phyloP scores from a whole-genome alignment of 495 filamentous ascomycete genomes.

The Rostrohypoxylon terebratum region DNA sequence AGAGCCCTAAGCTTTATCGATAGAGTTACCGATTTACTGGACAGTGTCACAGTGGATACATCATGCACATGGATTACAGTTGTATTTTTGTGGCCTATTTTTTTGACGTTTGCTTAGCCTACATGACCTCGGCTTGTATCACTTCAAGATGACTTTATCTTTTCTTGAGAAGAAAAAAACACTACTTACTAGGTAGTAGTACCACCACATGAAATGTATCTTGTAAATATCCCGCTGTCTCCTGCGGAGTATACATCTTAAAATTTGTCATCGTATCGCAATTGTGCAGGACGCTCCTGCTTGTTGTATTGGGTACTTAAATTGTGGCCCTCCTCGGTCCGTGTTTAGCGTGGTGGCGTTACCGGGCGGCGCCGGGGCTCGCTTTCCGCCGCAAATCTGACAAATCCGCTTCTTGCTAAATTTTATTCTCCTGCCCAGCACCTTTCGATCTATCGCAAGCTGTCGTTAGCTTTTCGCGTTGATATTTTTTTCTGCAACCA shows the following conservation, averaged over 20 bases:
- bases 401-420: slow-evolving; percentile 38
- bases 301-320: neutral
- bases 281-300: neutral
- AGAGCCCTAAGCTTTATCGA: slow-evolving; percentile 51
- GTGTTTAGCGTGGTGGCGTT: slow-evolving; percentile 27
- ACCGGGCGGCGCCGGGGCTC: slow-evolving; percentile 45
- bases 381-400: slow-evolving; percentile 41
- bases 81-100: neutral
- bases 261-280: neutral
- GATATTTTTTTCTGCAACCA: slow-evolving; percentile 17
- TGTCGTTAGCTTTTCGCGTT: slow-evolving; percentile 29
- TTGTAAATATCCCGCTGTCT: neutral
- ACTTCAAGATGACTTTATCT: neutral
- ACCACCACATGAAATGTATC: too few species aligned
- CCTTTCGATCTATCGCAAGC: slow-evolving; percentile 41
- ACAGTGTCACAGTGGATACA: too few species aligned
- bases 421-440: slow-evolving; percentile 29
- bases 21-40: slow-evolving; percentile 32
- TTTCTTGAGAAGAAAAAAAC: too few species aligned
- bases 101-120: too few species aligned
- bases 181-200: too few species aligned
- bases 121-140: neutral
- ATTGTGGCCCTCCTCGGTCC: slow-evolving; percentile 18
- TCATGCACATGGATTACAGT: neutral
- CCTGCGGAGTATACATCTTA: neutral